Conservation (phyloP, 805 yeast species). For the Cyberlindnera maritima region DNA sequence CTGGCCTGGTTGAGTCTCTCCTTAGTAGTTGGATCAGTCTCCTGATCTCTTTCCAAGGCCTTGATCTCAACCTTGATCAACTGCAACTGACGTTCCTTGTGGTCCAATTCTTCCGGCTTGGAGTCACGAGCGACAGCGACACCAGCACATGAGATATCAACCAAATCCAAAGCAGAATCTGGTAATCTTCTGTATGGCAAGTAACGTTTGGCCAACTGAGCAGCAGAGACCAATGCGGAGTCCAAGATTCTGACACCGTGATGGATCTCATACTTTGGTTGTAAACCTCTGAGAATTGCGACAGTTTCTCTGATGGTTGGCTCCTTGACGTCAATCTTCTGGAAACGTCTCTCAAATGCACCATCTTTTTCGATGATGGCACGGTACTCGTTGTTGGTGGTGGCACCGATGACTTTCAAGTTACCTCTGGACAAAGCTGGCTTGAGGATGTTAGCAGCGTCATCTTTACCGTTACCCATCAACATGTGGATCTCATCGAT, state of each 20-base stretch:
- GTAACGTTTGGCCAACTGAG: conserved; percentile 91
- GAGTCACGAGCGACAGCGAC: conserved; percentile 99
- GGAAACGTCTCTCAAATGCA: conserved; percentile 98
- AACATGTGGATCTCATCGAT: conserved; percentile 98
- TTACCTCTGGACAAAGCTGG: conserved; percentile 97
- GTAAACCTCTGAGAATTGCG: conserved; percentile 94
- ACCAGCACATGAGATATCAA: conserved; percentile 94
- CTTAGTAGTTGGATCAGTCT: conserved; percentile 74
- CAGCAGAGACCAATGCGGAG: conserved; percentile 90
- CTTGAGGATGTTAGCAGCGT: conserved; percentile 93
- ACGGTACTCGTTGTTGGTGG: conserved; percentile 92
- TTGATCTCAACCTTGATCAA: conserved; percentile 92
- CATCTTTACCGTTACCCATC: conserved; percentile 98
- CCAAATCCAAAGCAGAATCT: conserved; percentile 93
- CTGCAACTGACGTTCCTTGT: conserved; percentile 87
- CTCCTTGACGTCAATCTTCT: conserved; percentile 93
- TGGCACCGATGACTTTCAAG: conserved; percentile 97
- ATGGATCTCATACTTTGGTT: conserved; percentile 92
- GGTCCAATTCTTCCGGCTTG: conserved; percentile 94
- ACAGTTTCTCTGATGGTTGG: conserved; percentile 91
- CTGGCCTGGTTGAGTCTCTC: conserved; percentile 82
- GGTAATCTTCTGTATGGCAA: conserved; percentile 94
- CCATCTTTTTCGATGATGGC: conserved; percentile 93
- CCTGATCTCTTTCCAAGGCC: conserved; percentile 94
- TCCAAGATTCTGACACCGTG: conserved; percentile 97